Percentiles rank a stretch among this genome's conserved stretches.
These are phyloP conservation scores for Globisporangium spiculum DNA, from an alignment of 352 stramenopile genomes.

Conservation along the genomic window DNA sequence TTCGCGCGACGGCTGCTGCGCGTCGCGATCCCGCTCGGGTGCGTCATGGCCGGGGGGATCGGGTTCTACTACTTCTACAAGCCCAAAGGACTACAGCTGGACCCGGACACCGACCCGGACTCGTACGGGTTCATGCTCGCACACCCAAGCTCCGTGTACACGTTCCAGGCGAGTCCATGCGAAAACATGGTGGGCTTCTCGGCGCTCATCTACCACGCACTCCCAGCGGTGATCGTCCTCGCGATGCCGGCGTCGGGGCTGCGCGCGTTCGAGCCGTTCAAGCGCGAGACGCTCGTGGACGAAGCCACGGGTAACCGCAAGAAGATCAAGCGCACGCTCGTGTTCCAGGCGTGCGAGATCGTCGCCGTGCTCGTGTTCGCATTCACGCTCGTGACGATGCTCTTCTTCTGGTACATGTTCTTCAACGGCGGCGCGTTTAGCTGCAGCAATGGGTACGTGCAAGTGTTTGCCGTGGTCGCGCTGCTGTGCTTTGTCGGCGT, in stretches of 20 bases:
- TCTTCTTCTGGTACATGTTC: slow-evolving; percentile 83
- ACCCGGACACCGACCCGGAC: slow-evolving; percentile 17
- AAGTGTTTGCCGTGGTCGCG: slow-evolving; percentile 50
- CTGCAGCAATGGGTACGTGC: slow-evolving; percentile 44
- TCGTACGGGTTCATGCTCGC: slow-evolving; percentile 52
- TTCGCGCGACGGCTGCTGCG: slow-evolving; percentile 64
- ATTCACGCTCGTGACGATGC: slow-evolving; percentile 49
- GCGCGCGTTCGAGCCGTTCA: slow-evolving; percentile 72
- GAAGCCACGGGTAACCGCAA: slow-evolving; percentile 44
- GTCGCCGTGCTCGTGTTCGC: slow-evolving; percentile 52
- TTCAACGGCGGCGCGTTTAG: slow-evolving; percentile 71
- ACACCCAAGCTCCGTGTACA: slow-evolving; percentile 50
- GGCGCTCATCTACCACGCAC: slow-evolving; percentile 61
- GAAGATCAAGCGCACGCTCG: slow-evolving; percentile 71
- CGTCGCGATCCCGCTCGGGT: slow-evolving; percentile 35
- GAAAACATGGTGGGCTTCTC: slow-evolving; percentile 82
- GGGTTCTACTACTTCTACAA: slow-evolving; percentile 76
- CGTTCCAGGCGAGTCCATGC: slow-evolving; percentile 62
- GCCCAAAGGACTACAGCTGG: slow-evolving; percentile 43
- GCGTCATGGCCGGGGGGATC: slow-evolving; percentile 42
- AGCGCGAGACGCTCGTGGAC: slow-evolving; percentile 38
- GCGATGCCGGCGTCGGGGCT: slow-evolving; percentile 52
- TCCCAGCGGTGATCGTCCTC: slow-evolving; percentile 59
- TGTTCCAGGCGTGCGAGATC: slow-evolving; percentile 73
- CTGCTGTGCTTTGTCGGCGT: slow-evolving; percentile 60